Evolutionary conservation across 2,329 filamentous ascomycete genomes (phyloP).

Genomic region (Fusarium veterinarium): DNA sequence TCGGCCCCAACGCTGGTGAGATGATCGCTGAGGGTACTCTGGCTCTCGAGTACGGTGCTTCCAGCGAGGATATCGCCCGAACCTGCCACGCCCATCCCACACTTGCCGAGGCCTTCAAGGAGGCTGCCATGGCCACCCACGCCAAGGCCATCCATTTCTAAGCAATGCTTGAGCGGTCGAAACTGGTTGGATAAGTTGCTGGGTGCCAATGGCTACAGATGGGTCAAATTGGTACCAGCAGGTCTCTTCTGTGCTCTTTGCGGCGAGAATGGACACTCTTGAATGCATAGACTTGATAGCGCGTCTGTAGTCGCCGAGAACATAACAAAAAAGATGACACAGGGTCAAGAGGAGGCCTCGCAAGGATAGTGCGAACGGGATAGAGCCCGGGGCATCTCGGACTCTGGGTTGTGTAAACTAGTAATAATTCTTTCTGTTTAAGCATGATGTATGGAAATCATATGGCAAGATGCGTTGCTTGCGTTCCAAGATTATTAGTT

Average conservation of each 20-base stretch:
- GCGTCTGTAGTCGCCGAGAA: slow-evolving; percentile 25
- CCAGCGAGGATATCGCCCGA: slow-evolving; percentile 91
- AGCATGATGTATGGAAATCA: slow-evolving; percentile 46
- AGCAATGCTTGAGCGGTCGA: slow-evolving; percentile 22
- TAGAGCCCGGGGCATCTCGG: slow-evolving; percentile 41
- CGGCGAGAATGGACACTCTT: slow-evolving; percentile 30
- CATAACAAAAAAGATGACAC: slow-evolving; percentile 33
- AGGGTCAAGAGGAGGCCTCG: slow-evolving; percentile 37
- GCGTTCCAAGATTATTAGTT: slow-evolving; percentile 5
- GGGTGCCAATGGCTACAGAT: background rate
- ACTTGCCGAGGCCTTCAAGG: slow-evolving; percentile 97
- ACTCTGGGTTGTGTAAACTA: slow-evolving; percentile 48
- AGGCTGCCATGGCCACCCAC: slow-evolving; percentile 98
- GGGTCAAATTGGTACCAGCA: slow-evolving; percentile 3
- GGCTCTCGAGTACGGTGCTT: slow-evolving; percentile 95
- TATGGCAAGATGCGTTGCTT: slow-evolving; percentile 23
- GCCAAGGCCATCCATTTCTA: slow-evolving; percentile 97
- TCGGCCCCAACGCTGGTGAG: slow-evolving; percentile 95
- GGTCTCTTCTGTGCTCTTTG: slow-evolving; percentile 33
- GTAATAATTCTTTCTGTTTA: slow-evolving; percentile 46
- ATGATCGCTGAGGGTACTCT: slow-evolving; percentile 99
- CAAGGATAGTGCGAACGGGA: slow-evolving; percentile 37
- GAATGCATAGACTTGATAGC: slow-evolving; percentile 27
- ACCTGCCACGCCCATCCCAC: slow-evolving; percentile 98
- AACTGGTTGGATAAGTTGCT: slow-evolving; percentile 26